phyloP scores from a whole-genome alignment of 257 asterid genomes.

The Leptodermis oblonga region DNA sequence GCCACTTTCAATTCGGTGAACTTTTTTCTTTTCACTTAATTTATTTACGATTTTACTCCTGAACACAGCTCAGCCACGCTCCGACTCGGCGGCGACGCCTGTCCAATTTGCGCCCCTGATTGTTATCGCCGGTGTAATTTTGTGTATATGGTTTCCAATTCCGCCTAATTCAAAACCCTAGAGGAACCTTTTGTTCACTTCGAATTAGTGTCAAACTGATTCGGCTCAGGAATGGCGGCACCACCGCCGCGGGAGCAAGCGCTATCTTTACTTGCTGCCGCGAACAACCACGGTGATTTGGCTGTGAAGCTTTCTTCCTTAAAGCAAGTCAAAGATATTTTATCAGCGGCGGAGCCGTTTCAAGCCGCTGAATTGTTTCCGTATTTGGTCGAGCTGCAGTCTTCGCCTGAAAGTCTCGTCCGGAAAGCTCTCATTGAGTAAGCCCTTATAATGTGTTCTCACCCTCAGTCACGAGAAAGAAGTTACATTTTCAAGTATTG shows the following conservation, averaged over 20 bases:
- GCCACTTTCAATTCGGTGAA: background rate
- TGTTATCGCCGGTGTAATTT: background rate
- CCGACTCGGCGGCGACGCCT: background rate
- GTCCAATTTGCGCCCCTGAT: background rate
- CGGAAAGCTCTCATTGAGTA: slow-evolving; percentile 60
- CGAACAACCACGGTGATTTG: slow-evolving; percentile 90
- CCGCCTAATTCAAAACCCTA: slow-evolving; percentile 47
- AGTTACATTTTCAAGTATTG: background rate
- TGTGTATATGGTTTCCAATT: background rate
- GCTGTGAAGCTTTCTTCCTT: slow-evolving; percentile 77
- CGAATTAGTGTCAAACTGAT: background rate
- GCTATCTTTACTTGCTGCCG: slow-evolving; percentile 78
- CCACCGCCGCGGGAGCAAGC: slow-evolving; percentile 70
- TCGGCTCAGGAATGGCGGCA: slow-evolving; percentile 43
- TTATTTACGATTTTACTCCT: background rate
- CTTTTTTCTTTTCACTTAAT: background rate
- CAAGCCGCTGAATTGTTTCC: slow-evolving; percentile 74
- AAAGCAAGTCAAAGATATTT: slow-evolving; percentile 72
- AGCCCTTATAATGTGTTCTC: background rate
- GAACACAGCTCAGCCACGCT: background rate
- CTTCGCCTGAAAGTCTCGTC: slow-evolving; percentile 80
- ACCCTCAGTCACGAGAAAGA: too few relatives aligned
- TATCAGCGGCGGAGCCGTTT: slow-evolving; percentile 58
- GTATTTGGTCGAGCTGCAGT: slow-evolving; percentile 76
- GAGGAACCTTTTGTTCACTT: slow-evolving; percentile 19